Evolutionary conservation across 495 filamentous ascomycete genomes (phyloP).

Genomic region (Aspergillus incahuasiensis): DNA sequence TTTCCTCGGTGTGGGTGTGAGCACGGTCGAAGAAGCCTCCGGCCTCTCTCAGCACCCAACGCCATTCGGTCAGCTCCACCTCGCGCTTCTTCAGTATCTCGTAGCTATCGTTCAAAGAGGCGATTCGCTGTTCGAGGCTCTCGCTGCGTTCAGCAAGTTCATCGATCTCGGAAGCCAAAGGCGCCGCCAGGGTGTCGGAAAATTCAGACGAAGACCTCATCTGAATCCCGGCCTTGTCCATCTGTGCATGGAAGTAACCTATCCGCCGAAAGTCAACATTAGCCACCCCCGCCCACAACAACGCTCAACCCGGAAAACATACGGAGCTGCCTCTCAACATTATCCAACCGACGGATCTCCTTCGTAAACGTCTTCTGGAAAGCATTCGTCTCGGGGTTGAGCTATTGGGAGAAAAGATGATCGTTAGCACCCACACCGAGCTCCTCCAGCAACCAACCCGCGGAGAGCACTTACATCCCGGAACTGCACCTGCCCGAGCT

Average conservation of each 20-base stretch:
- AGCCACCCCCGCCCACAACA: neutral
- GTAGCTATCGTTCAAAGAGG: conserved; percentile 92
- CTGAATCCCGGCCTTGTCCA: conserved; percentile 83
- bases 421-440: conserved; percentile 6
- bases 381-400: conserved; percentile 86
- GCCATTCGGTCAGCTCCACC: conserved; percentile 94
- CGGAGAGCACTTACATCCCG: conserved; percentile 69
- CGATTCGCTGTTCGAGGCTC: conserved; percentile 84
- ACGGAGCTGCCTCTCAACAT: conserved; percentile 96
- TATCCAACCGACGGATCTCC: conserved; percentile 93
- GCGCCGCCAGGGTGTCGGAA: conserved; percentile 74
- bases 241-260: conserved; percentile 90
- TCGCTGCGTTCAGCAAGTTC: conserved; percentile 88
- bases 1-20: conserved; percentile 94
- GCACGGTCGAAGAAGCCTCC: conserved; percentile 96
- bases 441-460: neutral
- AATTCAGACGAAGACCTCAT: conserved; percentile 84
- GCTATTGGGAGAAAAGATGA: conserved; percentile 44
- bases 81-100: conserved; percentile 96
- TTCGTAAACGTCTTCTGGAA: conserved; percentile 97
- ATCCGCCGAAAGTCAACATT: conserved; percentile 7
- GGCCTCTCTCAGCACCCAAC: conserved; percentile 92
- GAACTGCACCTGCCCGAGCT: conserved; percentile 93
- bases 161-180: conserved; percentile 89
- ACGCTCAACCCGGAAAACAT: conserved; percentile 32